Conservation (phyloP, 2,329 filamentous ascomycete species). For the Alternaria incomplexa region DNA sequence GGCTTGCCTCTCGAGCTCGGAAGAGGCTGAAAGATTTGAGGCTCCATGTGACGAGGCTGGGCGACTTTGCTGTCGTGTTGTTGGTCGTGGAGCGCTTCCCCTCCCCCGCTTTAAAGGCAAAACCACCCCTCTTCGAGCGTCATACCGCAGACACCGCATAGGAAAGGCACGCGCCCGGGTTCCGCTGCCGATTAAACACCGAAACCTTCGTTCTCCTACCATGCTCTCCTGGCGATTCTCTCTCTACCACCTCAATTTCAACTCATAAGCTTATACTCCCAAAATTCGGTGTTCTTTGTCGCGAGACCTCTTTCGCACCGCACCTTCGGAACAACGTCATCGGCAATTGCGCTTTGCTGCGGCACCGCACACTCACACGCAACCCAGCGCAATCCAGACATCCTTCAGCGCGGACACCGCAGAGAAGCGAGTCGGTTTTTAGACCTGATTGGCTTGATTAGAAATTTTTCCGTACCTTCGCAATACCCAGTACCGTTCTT, state of each 20-base stretch:
- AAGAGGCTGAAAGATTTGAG: slow-evolving; percentile 33
- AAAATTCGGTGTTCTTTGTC: slow-evolving; percentile 25
- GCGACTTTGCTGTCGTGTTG: slow-evolving; percentile 16
- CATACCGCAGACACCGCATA: slow-evolving; percentile 29
- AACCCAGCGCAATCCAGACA: slow-evolving; percentile 3
- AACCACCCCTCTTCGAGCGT: slow-evolving; percentile 32
- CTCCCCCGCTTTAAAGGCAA: slow-evolving; percentile 34
- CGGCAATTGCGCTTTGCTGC: slow-evolving; percentile 11
- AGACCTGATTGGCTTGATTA: slow-evolving; percentile 1
- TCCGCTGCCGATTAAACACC: slow-evolving; percentile 31
- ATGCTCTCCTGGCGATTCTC: slow-evolving; percentile 24
- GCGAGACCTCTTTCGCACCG: slow-evolving; percentile 20
- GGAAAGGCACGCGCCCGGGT: slow-evolving; percentile 20
- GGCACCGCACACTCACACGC: slow-evolving; percentile 3
- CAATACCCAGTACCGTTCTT: slow-evolving; percentile 2
- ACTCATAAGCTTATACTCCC: slow-evolving; percentile 15
- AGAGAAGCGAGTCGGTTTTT: background rate
- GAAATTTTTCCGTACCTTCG: slow-evolving; percentile 9
- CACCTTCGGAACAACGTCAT: slow-evolving; percentile 25
- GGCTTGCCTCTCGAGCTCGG: slow-evolving; percentile 23
- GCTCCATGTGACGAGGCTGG: slow-evolving; percentile 31
- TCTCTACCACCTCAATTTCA: slow-evolving; percentile 20
- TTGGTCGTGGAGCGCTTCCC: slow-evolving; percentile 20
- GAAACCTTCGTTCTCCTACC: slow-evolving; percentile 21
- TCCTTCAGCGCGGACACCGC: background rate